Evolutionary conservation across 192 early-diverging fungal species (phyloP).

Genomic region (Phlyctochytrium bullatum): DNA sequence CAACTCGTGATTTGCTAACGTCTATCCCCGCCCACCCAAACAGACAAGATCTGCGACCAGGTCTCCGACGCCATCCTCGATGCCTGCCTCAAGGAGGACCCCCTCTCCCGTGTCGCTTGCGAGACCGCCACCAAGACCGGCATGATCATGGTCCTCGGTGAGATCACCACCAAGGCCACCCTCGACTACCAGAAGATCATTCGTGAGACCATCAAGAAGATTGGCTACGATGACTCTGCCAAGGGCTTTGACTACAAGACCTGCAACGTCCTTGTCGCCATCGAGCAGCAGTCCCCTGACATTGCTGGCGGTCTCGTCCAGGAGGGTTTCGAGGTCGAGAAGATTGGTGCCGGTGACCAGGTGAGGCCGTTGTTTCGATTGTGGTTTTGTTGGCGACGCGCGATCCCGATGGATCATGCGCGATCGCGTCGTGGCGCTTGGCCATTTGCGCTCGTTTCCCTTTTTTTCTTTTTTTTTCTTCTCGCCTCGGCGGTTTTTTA

Average conservation of each 20-base stretch:
- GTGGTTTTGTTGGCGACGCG: too few species aligned
- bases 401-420: too few species aligned
- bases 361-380: too few species aligned
- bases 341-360: slow-evolving; percentile 99
- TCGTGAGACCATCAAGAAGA: slow-evolving; percentile 97
- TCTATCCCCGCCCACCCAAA: neutral
- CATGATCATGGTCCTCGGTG: slow-evolving; percentile 99
- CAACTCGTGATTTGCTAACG: neutral
- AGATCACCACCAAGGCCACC: slow-evolving; percentile 97
- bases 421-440: too few species aligned
- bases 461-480: slow-evolving; percentile 12
- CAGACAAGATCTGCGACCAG: slow-evolving; percentile 99
- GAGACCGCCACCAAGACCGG: slow-evolving; percentile 99
- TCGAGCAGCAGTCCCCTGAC: slow-evolving; percentile 99
- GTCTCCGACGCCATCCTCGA: slow-evolving; percentile 99
- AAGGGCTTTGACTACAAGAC: slow-evolving; percentile 99
- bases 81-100: slow-evolving; percentile 88
- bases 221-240: slow-evolving; percentile 97
- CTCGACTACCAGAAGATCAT: slow-evolving; percentile 99
- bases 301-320: slow-evolving; percentile 97
- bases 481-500: too few species aligned
- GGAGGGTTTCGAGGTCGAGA: slow-evolving; percentile 85
- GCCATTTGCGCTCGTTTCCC: neutral
- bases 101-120: slow-evolving; percentile 98
- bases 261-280: slow-evolving; percentile 99